phyloP scores from a whole-genome alignment of 495 filamentous ascomycete genomes.

The Pyronema domesticum region DNA sequence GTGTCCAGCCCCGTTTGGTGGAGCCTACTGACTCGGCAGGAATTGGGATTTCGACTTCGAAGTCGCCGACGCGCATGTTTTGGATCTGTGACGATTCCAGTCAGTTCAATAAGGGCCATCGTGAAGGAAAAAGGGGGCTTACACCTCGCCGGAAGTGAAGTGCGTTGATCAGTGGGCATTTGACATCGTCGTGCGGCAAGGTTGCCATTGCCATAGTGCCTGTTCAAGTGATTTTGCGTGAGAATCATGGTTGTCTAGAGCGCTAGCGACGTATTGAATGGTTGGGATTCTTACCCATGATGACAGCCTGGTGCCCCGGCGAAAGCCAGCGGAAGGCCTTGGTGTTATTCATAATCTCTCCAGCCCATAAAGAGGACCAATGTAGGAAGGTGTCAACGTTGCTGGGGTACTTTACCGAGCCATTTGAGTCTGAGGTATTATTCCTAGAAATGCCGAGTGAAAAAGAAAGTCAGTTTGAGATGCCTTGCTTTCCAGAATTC shows the following conservation, averaged over 20 bases:
- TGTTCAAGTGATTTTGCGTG: no score
- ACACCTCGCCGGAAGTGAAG: slow-evolving; percentile 35
- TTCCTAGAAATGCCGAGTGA: no score
- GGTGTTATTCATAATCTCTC: slow-evolving; percentile 23
- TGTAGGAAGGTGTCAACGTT: slow-evolving; percentile 26
- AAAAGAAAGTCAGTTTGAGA: background rate
- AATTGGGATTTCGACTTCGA: slow-evolving; percentile 34
- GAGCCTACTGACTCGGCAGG: slow-evolving; percentile 23
- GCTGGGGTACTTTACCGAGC: slow-evolving; percentile 27
- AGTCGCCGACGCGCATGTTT: slow-evolving; percentile 33
- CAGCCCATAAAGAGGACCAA: slow-evolving; percentile 30
- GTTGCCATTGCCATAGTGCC: slow-evolving; percentile 27
- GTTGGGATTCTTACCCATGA: background rate
- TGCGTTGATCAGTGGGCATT: slow-evolving; percentile 32
- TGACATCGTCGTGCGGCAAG: slow-evolving; percentile 28
- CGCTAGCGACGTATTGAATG: background rate
- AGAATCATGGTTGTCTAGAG: no score
- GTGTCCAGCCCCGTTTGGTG: slow-evolving; percentile 28
- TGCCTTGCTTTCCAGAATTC: background rate
- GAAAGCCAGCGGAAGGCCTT: slow-evolving; percentile 27
- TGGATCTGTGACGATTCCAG: slow-evolving; percentile 27
- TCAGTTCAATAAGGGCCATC: background rate
- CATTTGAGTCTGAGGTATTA: slow-evolving; percentile 23
- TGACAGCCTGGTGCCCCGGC: slow-evolving; percentile 26
- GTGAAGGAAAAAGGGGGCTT: background rate